Conservation (phyloP, 805 yeast species). For the Tetrapisispora phaffii region DNA sequence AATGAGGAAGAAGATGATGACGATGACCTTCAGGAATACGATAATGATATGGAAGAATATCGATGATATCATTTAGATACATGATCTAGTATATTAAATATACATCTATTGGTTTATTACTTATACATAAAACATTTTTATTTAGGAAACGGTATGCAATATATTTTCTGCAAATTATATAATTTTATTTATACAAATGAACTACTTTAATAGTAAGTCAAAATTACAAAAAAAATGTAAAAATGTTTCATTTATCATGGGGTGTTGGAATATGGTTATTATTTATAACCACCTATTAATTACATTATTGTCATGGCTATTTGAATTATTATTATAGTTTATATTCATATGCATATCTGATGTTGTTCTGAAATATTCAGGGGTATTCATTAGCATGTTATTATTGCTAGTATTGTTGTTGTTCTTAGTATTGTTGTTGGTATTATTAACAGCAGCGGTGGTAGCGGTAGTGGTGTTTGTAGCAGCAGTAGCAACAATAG, state of each 20-base stretch:
- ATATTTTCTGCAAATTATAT: neutral
- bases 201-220: neutral
- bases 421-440: neutral
- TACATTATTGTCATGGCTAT: neutral
- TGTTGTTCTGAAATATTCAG: constrained; percentile 2
- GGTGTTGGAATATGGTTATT: neutral
- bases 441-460: neutral
- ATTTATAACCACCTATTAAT: constrained; percentile 2
- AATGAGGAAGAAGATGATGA: constrained; percentile 11
- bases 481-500: neutral
- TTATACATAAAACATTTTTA: neutral
- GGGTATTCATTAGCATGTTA: neutral
- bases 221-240: neutral
- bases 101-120: neutral
- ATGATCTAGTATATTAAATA: too few relatives aligned
- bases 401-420: neutral
- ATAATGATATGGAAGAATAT: constrained; percentile 4
- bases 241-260: neutral
- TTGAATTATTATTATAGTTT: neutral
- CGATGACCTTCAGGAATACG: constrained; percentile 3
- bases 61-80: neutral
- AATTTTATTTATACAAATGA: neutral
- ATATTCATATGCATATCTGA: constrained; percentile 2
- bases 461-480: neutral
- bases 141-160: neutral